Evolutionary conservation across 129 eudicot genomes (phyloP).

Genomic region (Ambrosia trifida): DNA sequence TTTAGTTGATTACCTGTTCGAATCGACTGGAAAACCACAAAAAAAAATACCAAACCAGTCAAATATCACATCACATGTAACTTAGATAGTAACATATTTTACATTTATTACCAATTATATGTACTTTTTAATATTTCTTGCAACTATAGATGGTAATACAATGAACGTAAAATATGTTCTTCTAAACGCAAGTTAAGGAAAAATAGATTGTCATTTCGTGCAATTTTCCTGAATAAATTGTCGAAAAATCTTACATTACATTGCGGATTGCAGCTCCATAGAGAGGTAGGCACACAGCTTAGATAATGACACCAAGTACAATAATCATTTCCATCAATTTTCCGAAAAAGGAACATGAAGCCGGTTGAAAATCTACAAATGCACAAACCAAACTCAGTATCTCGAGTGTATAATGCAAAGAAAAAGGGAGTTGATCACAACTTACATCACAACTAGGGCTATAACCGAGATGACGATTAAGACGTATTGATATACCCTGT

Average conservation of each 20-base stretch:
- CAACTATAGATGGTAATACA: neutral
- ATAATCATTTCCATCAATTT: constrained; percentile 58
- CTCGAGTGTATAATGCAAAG: neutral
- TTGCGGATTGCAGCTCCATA: constrained; percentile 61
- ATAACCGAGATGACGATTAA: constrained; percentile 38
- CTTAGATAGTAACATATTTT: neutral
- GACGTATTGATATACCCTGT: constrained; percentile 57
- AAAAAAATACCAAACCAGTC: neutral
- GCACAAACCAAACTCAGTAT: neutral
- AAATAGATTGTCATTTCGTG: neutral
- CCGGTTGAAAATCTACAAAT: constrained; percentile 52
- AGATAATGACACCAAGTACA: constrained; percentile 81
- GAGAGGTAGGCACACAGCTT: constrained; percentile 70
- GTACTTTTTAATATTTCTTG: neutral
- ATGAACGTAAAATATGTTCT: neutral
- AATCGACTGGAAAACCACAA: constrained; percentile 13
- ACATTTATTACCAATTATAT: neutral
- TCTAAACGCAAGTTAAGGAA: neutral
- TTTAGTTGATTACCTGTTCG: constrained; percentile 23
- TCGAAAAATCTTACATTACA: constrained; percentile 44
- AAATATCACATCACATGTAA: neutral
- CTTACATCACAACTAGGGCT: constrained; percentile 57
- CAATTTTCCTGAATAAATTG: neutral
- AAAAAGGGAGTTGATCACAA: neutral
- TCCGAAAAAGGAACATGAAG: constrained; percentile 39